Conservation (phyloP, 2,329 filamentous ascomycete genomes). For the Bipolaris oryzae region DNA sequence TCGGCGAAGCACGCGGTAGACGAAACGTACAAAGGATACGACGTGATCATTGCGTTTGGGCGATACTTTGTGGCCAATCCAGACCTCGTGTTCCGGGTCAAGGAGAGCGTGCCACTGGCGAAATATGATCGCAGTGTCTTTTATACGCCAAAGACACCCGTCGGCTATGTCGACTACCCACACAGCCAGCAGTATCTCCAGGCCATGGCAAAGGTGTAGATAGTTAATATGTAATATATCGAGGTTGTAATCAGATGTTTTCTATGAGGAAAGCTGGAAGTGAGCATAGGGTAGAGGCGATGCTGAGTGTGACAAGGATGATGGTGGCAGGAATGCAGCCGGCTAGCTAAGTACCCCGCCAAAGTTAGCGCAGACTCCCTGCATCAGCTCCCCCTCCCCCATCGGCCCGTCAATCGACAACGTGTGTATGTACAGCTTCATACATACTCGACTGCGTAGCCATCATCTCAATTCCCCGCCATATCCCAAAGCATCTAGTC, state of each 20-base stretch:
- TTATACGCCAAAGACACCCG: conserved; percentile 19
- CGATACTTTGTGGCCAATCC: conserved; percentile 54
- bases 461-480: not conserved
- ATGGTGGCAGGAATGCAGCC: not conserved
- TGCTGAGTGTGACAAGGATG: not conserved
- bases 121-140: conserved; percentile 47
- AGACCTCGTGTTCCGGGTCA: conserved; percentile 53
- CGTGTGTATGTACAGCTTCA: not conserved
- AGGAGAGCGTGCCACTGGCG: conserved; percentile 46
- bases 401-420: not conserved
- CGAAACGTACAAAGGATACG: conserved; percentile 46
- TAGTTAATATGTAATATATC: not conserved
- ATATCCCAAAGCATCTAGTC: not conserved
- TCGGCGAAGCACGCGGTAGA: conserved; percentile 40
- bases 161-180: conserved; percentile 23
- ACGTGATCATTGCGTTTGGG: conserved; percentile 49
- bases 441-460: not conserved
- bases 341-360: not conserved
- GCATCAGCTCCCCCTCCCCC: not conserved
- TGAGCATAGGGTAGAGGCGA: not conserved
- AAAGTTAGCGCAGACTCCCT: not conserved
- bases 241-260: not conserved
- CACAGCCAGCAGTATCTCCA: conserved; percentile 15
- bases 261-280: not conserved
- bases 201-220: conserved; percentile 1